These are phyloP conservation scores for Fusarium praegraminearum DNA, from an alignment of 2,329 filamentous ascomycete species.

Conservation along the genomic window DNA sequence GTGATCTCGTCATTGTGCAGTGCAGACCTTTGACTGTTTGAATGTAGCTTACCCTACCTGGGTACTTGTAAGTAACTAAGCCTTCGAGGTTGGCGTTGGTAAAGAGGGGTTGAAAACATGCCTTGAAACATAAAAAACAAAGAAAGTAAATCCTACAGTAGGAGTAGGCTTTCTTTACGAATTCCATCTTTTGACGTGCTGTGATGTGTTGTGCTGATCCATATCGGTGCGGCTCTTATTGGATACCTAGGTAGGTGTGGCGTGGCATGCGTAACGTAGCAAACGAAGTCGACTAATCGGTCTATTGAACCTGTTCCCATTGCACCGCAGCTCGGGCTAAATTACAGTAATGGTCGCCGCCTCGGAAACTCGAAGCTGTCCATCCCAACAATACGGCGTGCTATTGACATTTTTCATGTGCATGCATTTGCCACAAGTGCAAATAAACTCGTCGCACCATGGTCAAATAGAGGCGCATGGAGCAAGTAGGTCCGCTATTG, in stretches of 20 bases:
- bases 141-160: neutral
- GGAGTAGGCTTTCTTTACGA: neutral
- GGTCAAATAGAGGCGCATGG: constrained; percentile 36
- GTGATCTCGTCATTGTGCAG: constrained; percentile 38
- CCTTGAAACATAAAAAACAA: constrained; percentile 11
- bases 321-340: constrained; percentile 6
- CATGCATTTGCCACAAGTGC: neutral
- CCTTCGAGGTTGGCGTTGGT: neutral
- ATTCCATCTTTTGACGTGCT: neutral
- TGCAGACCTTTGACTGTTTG: neutral
- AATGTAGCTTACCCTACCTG: neutral
- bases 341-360: constrained; percentile 3
- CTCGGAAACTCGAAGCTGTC: constrained; percentile 4
- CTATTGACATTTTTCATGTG: neutral
- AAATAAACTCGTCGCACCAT: constrained; percentile 17
- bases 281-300: neutral
- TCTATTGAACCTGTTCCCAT: constrained; percentile 6
- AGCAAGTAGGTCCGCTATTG: constrained; percentile 29
- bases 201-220: constrained; percentile 19
- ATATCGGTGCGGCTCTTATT: constrained; percentile 6
- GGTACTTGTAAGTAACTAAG: neutral
- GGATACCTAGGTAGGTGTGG: neutral
- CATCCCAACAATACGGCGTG: neutral
- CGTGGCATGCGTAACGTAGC: constrained; percentile 6
- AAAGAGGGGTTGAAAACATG: constrained; percentile 5